phyloP scores from a whole-genome alignment of 2,329 filamentous ascomycete genomes.

The Colletotrichum nymphaeae region DNA sequence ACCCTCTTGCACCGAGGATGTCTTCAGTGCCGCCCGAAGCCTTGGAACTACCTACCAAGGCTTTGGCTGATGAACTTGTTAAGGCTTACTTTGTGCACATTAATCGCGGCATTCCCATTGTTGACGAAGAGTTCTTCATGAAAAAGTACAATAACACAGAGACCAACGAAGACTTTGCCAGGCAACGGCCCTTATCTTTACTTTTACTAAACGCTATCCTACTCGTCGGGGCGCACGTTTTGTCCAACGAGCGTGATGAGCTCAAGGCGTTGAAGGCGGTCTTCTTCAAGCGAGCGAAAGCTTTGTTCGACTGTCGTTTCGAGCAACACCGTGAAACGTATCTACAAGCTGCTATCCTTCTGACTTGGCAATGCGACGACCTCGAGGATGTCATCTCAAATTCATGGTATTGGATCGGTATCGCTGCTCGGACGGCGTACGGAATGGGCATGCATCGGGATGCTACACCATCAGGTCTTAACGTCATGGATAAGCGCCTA shows the following conservation, averaged over 20 bases:
- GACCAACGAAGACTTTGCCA: conserved; percentile 50
- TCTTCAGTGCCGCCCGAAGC: conserved; percentile 56
- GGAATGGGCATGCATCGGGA: conserved; percentile 65
- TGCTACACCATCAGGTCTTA: conserved; percentile 42
- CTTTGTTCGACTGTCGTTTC: conserved; percentile 63
- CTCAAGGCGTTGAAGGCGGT: conserved; percentile 52
- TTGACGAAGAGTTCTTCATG: conserved; percentile 64
- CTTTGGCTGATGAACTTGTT: conserved; percentile 60
- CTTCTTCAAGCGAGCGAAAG: conserved; percentile 64
- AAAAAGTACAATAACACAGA: conserved; percentile 53
- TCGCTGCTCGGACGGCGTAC: conserved; percentile 62
- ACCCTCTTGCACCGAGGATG: conserved; percentile 52
- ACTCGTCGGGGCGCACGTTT: conserved; percentile 63
- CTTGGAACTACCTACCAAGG: conserved; percentile 59
- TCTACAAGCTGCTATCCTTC: conserved; percentile 64
- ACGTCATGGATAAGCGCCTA: conserved; percentile 45
- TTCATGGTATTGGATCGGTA: conserved; percentile 63
- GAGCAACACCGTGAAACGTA: conserved; percentile 64
- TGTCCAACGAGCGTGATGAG: conserved; percentile 50
- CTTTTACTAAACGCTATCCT: conserved; percentile 62
- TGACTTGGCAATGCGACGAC: conserved; percentile 67
- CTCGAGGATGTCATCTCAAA: conserved; percentile 67
- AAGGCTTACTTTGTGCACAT: conserved; percentile 62
- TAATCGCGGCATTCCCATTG: conserved; percentile 62
- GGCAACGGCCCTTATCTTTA: conserved; percentile 53